Conservation (phyloP, 202 grass and related monocot genomes). For the Bolboschoenoplectus hybrid region DNA sequence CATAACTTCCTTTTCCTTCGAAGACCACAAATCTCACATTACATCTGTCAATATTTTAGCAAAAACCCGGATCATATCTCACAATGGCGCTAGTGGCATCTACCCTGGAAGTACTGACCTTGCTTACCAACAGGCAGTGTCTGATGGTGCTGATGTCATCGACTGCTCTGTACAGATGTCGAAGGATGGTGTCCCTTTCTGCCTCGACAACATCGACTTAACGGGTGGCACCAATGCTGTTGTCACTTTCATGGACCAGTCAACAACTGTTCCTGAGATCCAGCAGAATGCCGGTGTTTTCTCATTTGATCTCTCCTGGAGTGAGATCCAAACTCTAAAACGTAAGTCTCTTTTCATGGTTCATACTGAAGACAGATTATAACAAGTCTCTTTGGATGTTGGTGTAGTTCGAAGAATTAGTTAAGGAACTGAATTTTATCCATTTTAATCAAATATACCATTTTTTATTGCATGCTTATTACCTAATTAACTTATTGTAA, state of each 20-base stretch:
- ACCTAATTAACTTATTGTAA: not conserved
- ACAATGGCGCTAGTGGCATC: conserved; percentile 79
- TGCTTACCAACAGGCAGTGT: conserved; percentile 72
- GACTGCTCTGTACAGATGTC: conserved; percentile 90
- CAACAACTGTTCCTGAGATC: conserved; percentile 55
- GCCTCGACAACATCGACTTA: conserved; percentile 66
- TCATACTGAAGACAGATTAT: not conserved
- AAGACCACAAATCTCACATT: conserved; percentile 1
- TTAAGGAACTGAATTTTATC: not conserved
- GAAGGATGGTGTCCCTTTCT: conserved; percentile 74
- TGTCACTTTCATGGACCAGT: conserved; percentile 56
- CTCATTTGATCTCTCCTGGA: conserved; percentile 86
- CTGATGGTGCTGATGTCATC: conserved; percentile 76
- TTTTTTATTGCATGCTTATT: not conserved
- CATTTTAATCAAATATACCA: not conserved
- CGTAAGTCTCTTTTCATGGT: conserved; percentile 44
- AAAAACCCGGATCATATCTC: conserved; percentile 71
- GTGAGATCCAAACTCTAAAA: conserved; percentile 76
- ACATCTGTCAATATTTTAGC: conserved; percentile 26
- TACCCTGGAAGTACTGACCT: conserved; percentile 77
- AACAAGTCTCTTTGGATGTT: conserved; percentile 16
- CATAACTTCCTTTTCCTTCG: not conserved
- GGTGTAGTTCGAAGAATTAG: not conserved
- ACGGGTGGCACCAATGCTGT: conserved; percentile 53
- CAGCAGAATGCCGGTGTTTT: conserved; percentile 76